Evolutionary conservation across 192 early-diverging fungal species (phyloP), one percentile per base, ranked within the genome.

Genomic region (Chytriomyces confervae): DNA sequence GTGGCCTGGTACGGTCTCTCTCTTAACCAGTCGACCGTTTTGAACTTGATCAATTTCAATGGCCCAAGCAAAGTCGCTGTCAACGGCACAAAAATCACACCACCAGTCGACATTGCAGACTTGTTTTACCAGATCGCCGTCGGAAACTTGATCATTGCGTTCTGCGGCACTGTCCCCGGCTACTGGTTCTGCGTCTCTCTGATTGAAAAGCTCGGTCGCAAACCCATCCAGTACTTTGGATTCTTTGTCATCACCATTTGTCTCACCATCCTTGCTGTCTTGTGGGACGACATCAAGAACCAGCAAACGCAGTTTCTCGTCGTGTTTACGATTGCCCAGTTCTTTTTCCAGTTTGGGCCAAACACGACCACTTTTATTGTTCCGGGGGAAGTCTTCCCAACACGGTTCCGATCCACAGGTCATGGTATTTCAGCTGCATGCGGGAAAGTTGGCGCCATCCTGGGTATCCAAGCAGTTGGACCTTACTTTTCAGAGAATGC

Each of bases 331-430:
- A 61, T 82, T 53, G 84, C 84, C 57, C 81, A 86, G 69, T 83
- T 87, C 78, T 85, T 96, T 88, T 93, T 93, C 88, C 95, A 97
- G 89, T 97, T 95, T 88, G 97, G 97, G 6, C 97, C 97, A 67
- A 99, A 99, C 84, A 77, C 86, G n/a, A 99, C 96, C 47, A 94
- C 92, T 43, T 95, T 95, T 66, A 88, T 95, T 65, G 84, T 93
- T 71, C 93, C 92, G 66, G 93, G 78, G 23, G 86, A 87, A 73
- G 81, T 91, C 47, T 93, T 93, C 84, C 93, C 93, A 29, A 93
- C 93, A 11, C 87, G 88, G 62, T 88, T 93, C 47, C 88, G 93
- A 66, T 87, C 93, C 50, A 88, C 91, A 36, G 90, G 90, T 50
- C 93, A 95, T 79, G 93, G 93, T 85, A 90, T 95, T 78, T 91